Evolutionary conservation across 257 asterid genomes (phyloP).

Genomic region (Solanum ossicruentum): DNA sequence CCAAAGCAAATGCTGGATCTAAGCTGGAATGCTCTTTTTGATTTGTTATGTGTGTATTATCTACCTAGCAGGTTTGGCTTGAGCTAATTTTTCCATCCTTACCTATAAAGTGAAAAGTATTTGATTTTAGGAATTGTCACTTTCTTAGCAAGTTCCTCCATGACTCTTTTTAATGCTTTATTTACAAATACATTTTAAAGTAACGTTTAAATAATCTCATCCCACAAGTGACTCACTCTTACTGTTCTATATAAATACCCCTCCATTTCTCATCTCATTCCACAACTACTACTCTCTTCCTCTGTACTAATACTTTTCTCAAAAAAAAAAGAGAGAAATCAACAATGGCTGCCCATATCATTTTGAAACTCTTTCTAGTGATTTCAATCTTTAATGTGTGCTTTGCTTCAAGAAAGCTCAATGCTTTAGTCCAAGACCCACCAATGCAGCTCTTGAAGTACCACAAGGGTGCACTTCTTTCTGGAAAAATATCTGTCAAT

Average conservation of each 20-base stretch:
- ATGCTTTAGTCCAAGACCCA: constrained; percentile 9
- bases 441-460: constrained; percentile 24
- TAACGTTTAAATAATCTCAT: neutral
- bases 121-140: neutral
- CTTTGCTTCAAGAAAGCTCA: constrained; percentile 20
- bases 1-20: neutral
- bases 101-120: neutral
- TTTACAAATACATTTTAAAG: neutral
- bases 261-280: neutral
- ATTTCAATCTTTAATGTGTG: constrained; percentile 10
- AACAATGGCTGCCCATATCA: constrained; percentile 15
- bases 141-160: constrained; percentile 8
- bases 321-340: neutral
- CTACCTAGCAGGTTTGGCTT: neutral
- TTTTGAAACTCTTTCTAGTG: constrained; percentile 8
- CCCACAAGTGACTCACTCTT: neutral
- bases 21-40: constrained; percentile 13
- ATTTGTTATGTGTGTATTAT: neutral
- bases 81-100: neutral
- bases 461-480: constrained; percentile 19
- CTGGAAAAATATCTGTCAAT: neutral
- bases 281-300: neutral
- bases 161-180: neutral
- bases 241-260: constrained; percentile 2
- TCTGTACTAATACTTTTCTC: neutral